phyloP scores from a whole-genome alignment of 441 rosid species.

The Mallotus repandus region DNA sequence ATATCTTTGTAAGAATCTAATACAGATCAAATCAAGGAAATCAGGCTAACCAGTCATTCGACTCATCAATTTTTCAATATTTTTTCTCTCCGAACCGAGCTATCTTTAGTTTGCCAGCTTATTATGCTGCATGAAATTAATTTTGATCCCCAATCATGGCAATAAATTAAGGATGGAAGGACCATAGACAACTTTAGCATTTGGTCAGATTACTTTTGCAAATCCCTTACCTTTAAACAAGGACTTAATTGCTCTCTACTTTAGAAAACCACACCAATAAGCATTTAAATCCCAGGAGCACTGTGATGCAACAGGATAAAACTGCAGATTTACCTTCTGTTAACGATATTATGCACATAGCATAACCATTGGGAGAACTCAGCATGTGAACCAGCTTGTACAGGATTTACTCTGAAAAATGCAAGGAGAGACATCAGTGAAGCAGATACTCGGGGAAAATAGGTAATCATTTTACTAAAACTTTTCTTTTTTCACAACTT shows the following conservation, averaged over 20 bases:
- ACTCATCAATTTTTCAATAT: too few relatives aligned
- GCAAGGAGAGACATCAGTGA: conserved; percentile 4
- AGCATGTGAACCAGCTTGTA: conserved; percentile 71
- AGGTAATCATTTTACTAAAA: not conserved
- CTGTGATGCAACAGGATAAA: not conserved
- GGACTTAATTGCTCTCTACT: not conserved
- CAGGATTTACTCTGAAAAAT: conserved; percentile 70
- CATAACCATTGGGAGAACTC: conserved; percentile 94
- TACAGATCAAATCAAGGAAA: too few relatives aligned
- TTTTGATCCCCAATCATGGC: too few relatives aligned
- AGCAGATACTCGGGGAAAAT: not conserved
- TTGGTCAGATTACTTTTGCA: too few relatives aligned
- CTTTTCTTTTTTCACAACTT: not conserved
- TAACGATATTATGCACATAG: conserved; percentile 83
- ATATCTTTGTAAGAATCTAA: too few relatives aligned
- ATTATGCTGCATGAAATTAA: too few relatives aligned
- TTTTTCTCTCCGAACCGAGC: too few relatives aligned
- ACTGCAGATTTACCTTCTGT: conserved; percentile 61
- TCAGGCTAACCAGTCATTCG: too few relatives aligned
- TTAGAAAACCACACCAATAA: not conserved
- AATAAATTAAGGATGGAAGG: too few relatives aligned
- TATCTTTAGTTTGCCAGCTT: too few relatives aligned
- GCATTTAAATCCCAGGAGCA: not conserved
- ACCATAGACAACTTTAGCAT: too few relatives aligned
- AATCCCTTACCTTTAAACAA: not conserved